A percentile compares a stretch with the other conserved stretches of the same genome.
These are phyloP conservation scores for Cercophora sp. DNA, from an alignment of 495 filamentous ascomycete species.

Conservation along the genomic window DNA sequence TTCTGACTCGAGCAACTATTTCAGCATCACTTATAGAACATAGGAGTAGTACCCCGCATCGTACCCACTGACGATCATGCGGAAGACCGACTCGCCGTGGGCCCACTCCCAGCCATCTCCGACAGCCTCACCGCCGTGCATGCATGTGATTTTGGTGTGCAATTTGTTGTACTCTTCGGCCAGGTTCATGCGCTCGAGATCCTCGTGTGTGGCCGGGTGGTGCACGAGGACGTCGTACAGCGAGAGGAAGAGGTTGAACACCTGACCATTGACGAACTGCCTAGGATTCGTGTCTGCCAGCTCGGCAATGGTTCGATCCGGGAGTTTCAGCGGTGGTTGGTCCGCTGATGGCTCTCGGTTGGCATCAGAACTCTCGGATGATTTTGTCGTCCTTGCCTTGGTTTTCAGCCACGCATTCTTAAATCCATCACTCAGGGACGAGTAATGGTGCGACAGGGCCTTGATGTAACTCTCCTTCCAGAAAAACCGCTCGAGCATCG, in stretches of 20 bases:
- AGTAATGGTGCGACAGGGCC: slow-evolving; percentile 3
- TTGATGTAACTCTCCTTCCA: slow-evolving; percentile 7
- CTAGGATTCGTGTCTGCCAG: slow-evolving; percentile 5
- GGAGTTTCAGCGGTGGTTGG: slow-evolving; percentile 19
- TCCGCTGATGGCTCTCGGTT: background rate
- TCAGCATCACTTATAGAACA: slow-evolving; percentile 24
- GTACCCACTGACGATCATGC: slow-evolving; percentile 69
- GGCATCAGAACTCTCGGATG: background rate
- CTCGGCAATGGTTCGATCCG: background rate
- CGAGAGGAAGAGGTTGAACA: slow-evolving; percentile 67
- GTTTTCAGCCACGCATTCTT: background rate
- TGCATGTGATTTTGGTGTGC: slow-evolving; percentile 55
- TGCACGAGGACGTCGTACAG: slow-evolving; percentile 62
- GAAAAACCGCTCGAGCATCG: slow-evolving; percentile 8
- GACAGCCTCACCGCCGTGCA: slow-evolving; percentile 54
- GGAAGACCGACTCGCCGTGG: slow-evolving; percentile 65
- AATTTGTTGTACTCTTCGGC: slow-evolving; percentile 50
- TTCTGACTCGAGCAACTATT: background rate
- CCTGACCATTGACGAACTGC: slow-evolving; percentile 53
- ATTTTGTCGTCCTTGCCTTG: background rate
- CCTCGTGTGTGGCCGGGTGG: slow-evolving; percentile 46
- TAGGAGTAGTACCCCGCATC: slow-evolving; percentile 75
- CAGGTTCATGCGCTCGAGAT: slow-evolving; percentile 42
- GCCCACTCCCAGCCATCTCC: slow-evolving; percentile 57
- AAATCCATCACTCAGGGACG: background rate